These are phyloP conservation scores for Claviceps quebecensis DNA, from an alignment of 2,329 filamentous ascomycete species.

Conservation along the genomic window DNA sequence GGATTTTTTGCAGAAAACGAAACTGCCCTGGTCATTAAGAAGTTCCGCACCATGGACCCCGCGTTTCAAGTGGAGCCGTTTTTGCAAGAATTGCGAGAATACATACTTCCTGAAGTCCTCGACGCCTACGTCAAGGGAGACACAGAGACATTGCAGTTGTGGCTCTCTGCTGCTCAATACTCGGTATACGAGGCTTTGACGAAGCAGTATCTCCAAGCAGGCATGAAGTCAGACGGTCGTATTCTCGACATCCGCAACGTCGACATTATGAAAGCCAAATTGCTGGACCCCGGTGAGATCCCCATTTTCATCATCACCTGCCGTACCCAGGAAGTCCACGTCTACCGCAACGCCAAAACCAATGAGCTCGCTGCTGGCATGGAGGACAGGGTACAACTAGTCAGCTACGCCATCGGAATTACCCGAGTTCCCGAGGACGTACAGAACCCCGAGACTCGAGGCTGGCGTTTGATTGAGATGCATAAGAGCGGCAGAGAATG, in stretches of 20 bases:
- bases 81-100: slow-evolving; percentile 88
- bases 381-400: slow-evolving; percentile 97
- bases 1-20: slow-evolving; percentile 99
- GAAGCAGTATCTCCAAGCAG: slow-evolving; percentile 87
- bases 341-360: slow-evolving; percentile 85
- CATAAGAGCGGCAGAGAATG: slow-evolving; percentile 95
- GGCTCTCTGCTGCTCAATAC: slow-evolving; percentile 93
- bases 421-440: slow-evolving; percentile 91
- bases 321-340: slow-evolving; percentile 92
- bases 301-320: slow-evolving; percentile 97
- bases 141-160: slow-evolving; percentile 75
- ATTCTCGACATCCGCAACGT: slow-evolving; percentile 93
- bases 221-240: slow-evolving; percentile 84
- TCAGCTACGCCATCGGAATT: slow-evolving; percentile 95
- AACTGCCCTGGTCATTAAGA: slow-evolving; percentile 94
- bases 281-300: slow-evolving; percentile 73
- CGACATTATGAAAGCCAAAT: slow-evolving; percentile 67
- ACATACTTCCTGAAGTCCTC: slow-evolving; percentile 91
- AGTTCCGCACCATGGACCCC: slow-evolving; percentile 91
- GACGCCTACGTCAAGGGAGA: slow-evolving; percentile 98
- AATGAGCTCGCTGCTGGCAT: slow-evolving; percentile 85
- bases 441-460: slow-evolving; percentile 88
- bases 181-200: slow-evolving; percentile 94
- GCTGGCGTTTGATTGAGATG: slow-evolving; percentile 95
- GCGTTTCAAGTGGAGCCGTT: slow-evolving; percentile 91